A percentile compares a stretch with the other conserved stretches of the same genome.
These are phyloP conservation scores for Cladophialophora bantiana DNA, from an alignment of 2,329 filamentous ascomycete species.

Conservation along the genomic window DNA sequence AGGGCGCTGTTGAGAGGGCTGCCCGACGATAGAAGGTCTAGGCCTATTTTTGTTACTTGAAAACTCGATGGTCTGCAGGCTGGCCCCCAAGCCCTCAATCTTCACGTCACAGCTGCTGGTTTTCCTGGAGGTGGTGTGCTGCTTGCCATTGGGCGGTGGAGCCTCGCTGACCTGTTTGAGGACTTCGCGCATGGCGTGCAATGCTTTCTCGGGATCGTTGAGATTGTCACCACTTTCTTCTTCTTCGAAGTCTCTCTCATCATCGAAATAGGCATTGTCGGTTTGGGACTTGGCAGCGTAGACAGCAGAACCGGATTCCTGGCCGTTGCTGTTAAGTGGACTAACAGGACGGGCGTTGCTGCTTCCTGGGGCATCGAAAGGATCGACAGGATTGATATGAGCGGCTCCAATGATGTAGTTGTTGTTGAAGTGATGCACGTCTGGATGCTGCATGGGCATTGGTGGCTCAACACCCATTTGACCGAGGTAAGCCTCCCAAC, in stretches of 20 bases:
- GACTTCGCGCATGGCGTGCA: conserved; percentile 8
- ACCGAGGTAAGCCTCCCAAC: conserved; percentile 28
- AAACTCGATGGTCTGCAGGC: neutral
- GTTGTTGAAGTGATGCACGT: neutral
- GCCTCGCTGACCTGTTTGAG: conserved; percentile 2
- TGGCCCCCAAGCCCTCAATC: conserved; percentile 6
- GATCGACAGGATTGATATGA: neutral
- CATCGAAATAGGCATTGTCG: neutral
- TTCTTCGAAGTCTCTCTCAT: conserved; percentile 7
- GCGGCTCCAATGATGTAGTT: neutral
- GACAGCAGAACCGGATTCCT: neutral
- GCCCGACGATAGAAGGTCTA: neutral
- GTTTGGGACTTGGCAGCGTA: neutral
- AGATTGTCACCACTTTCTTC: conserved; percentile 7
- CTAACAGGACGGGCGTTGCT: neutral
- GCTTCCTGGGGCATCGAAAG: neutral
- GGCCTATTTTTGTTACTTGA: neutral
- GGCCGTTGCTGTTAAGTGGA: neutral
- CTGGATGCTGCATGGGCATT: neutral
- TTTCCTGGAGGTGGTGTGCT: neutral
- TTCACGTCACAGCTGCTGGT: neutral
- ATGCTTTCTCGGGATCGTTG: conserved; percentile 15
- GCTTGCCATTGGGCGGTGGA: neutral
- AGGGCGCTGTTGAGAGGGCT: neutral
- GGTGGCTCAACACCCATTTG: conserved; percentile 15